Percentiles rank a stretch among this genome's conserved stretches.
Conservation (phyloP, 2,329 filamentous ascomycete genomes). For the Metarhizium anisopliae region DNA sequence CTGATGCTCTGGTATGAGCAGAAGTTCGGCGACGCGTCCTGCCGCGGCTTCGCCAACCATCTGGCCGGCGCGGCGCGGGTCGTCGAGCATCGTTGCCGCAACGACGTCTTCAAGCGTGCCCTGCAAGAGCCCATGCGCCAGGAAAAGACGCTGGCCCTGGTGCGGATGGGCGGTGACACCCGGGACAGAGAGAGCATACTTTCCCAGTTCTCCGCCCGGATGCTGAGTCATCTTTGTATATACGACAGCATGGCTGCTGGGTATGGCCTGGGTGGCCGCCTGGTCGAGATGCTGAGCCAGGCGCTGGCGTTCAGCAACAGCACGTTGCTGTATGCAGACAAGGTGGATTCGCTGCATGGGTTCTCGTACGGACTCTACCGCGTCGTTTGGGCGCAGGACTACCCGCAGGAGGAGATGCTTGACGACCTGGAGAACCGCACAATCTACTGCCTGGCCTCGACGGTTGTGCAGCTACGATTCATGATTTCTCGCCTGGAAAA, state of each 20-base stretch:
- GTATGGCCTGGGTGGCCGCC: conserved; percentile 22
- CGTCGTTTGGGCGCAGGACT: conserved; percentile 22
- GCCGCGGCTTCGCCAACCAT: conserved; percentile 21
- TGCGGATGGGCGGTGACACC: conserved; percentile 1
- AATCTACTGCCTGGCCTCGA: conserved; percentile 20
- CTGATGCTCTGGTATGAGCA: conserved; percentile 29
- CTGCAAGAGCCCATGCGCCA: conserved; percentile 1
- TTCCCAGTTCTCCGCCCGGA: conserved; percentile 23
- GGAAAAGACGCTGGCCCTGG: conserved; percentile 5
- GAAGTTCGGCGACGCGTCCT: conserved; percentile 24
- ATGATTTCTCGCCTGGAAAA: conserved; percentile 21
- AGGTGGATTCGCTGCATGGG: conserved; percentile 19
- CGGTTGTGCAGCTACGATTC: conserved; percentile 21
- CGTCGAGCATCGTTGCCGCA: conserved; percentile 17
- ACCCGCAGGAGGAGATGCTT: conserved; percentile 23
- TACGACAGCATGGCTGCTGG: conserved; percentile 19
- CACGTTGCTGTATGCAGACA: conserved; percentile 9
- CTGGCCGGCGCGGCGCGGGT: conserved; percentile 22
- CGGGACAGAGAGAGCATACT: conserved; percentile 5
- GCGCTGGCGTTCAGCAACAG: conserved; percentile 4
- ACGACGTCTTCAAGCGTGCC: conserved; percentile 3
- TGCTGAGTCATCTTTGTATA: conserved; percentile 23
- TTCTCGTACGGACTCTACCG: conserved; percentile 25
- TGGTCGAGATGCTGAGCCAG: conserved; percentile 12
- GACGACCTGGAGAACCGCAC: conserved; percentile 27